Base-by-base conservation (phyloP, 2,329 filamentous ascomycete genomes). In the Pochonia chlamydosporia region DNA sequence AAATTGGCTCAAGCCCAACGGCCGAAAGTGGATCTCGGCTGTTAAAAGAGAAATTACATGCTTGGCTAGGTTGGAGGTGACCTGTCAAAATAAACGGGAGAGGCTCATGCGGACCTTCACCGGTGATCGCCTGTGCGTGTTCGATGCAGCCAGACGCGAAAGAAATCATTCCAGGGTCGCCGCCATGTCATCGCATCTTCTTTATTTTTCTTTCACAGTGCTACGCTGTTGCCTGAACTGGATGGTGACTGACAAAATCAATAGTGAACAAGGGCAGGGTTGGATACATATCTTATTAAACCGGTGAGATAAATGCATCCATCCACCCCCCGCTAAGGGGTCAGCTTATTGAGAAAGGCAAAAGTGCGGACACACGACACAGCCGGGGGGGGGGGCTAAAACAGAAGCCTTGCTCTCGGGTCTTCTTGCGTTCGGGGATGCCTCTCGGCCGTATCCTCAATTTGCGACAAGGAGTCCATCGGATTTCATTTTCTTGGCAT, bases 121-220 rank as follows among this genome's bases (percentile, higher is more conserved):
- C 53, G 54, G 51, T 58, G 54, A 59, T 56, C 56, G 49, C 49
- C 51, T 13, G 20, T 52, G 53, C 52, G 51, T 52, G n/a, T 42
- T 40, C 24, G 46, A 48, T 46, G 44, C 48, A 33, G 44, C 41
- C 49, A 44, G 39, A 44, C 36, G 44, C 24, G 30, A 46, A 23
- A 20, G 16, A 21, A 40, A 20, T 23, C 35, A 45, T 13, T n/a
- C 25, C 18, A 13, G 36, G 20, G 24, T 46, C 28, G 26, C 24
- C 30, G 21, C 10, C 25, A 35, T 39, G 35, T 20, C 20, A 21
- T 39, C 35, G 11, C 35, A 20, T 23, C 35, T 23, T 20, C 14
- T 23, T 39, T 3, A 23, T 48, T 10, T 35, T 18, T 26, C 9
- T 8, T 41, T 25, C 40, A 21, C 14, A 21, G 21, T 46, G 45